Base-by-base conservation (phyloP, 371 early-diverging fungal genomes). In the Mortierella sp. region DNA sequence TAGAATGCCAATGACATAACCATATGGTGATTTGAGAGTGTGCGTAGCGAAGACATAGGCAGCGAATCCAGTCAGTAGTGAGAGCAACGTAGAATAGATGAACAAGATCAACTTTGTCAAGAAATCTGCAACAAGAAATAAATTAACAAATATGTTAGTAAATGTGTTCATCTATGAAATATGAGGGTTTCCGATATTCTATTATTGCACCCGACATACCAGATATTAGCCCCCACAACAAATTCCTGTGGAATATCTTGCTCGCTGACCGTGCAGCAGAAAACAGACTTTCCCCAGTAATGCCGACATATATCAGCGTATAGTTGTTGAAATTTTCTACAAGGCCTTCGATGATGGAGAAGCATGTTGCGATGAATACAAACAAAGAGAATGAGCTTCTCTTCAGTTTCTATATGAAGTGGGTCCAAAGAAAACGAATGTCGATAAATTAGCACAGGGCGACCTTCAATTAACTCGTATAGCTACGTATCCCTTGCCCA, bases 211-310 rank as follows among this genome's bases (percentile, higher is more conserved):
- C 2, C 23, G 19, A 35, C 60, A 64, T 81, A 90, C 90, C 89
- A 66, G 86, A 87, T 31, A 91, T 75, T 0, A 93, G 71, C 0
- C 93, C 94, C 64, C 90, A 84, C 7, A 94, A 66, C 29, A 94
- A 83, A 67, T 94, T 93, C 26, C 93, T 79, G 42, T 92, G 86
- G 74, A 95, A 94, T 31, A 94, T 85, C 63, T 91, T 90, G 51
- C 93, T 91, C 26, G 90, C 90, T 15, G 85, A 84, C 32, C 83
- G 77, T 17, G 91, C 90, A 2, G 94, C 88, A 2, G 83, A 64
- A 64, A 85, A 87, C 58, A 93, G 87, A 34, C 86, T 83, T 61
- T 89, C 88, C 2, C 93, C 93, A 13, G 92, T 92, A 55, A 95
- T 90, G 1, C 93, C 94, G 29, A 88, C 86, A 70, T 91, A 86